Percentiles rank a stretch among this genome's conserved stretches.
Evolutionary conservation across 2,329 filamentous ascomycete species (phyloP).

Genomic region (Alternaria metachromatica): DNA sequence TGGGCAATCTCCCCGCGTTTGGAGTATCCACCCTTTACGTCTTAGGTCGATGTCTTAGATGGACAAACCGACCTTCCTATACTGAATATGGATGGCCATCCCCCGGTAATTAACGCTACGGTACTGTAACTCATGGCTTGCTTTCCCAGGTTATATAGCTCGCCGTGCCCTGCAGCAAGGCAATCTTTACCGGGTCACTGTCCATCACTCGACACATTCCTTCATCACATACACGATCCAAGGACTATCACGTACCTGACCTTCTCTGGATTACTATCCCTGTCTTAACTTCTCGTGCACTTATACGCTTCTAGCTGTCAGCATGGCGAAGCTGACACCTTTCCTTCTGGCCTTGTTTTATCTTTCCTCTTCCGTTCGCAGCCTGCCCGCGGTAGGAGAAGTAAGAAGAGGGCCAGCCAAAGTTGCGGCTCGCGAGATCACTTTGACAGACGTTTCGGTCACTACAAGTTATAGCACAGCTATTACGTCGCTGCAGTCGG

Average conservation of each 20-base stretch:
- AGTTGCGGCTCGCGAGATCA: slow-evolving; percentile 32
- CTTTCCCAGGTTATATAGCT: slow-evolving; percentile 31
- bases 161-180: slow-evolving; percentile 12
- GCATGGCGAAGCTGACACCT: slow-evolving; percentile 37
- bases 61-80: slow-evolving; percentile 33
- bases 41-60: slow-evolving; percentile 30
- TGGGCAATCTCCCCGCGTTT: slow-evolving; percentile 29
- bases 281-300: slow-evolving; percentile 21
- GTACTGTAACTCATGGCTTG: slow-evolving; percentile 8
- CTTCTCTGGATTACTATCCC: slow-evolving; percentile 20
- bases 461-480: slow-evolving; percentile 43
- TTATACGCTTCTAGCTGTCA: slow-evolving; percentile 3
- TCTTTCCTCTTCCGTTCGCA: slow-evolving; percentile 29
- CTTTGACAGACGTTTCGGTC: slow-evolving; percentile 25
- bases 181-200: slow-evolving; percentile 23
- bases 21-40: slow-evolving; percentile 25
- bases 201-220: slow-evolving; percentile 44
- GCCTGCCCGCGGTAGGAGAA: slow-evolving; percentile 30
- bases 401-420: slow-evolving; percentile 10
- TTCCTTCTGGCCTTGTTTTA: slow-evolving; percentile 35
- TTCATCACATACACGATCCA: slow-evolving; percentile 15
- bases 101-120: slow-evolving; percentile 27
- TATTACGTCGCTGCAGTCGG: slow-evolving; percentile 38
- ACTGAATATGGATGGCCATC: slow-evolving; percentile 23
- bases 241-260: slow-evolving; percentile 8